Conservation (phyloP, 2,329 filamentous ascomycete species). For the Escovopsis weberi region DNA sequence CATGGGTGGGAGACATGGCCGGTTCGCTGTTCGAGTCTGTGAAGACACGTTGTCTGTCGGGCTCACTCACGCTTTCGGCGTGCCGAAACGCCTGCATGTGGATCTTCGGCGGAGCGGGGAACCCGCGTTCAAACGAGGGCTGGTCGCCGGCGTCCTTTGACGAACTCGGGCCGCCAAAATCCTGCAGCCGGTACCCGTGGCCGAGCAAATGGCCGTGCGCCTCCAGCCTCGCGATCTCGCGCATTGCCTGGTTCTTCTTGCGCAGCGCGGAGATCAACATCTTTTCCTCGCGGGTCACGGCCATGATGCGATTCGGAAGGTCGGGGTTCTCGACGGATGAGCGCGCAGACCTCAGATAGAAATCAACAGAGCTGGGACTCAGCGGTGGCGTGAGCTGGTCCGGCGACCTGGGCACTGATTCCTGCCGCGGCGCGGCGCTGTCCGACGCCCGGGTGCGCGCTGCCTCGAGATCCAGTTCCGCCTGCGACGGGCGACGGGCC, state of each 20-base stretch:
- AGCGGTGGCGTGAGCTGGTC: constrained; percentile 34
- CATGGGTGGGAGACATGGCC: background rate
- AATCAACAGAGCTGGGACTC: constrained; percentile 37
- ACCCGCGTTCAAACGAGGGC: constrained; percentile 18
- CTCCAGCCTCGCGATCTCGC: constrained; percentile 20
- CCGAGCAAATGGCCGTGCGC: background rate
- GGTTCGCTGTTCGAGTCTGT: background rate
- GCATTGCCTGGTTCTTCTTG: constrained; percentile 41
- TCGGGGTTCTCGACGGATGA: constrained; percentile 21
- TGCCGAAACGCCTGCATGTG: background rate
- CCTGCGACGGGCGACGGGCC: constrained; percentile 10
- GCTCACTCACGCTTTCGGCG: constrained; percentile 11
- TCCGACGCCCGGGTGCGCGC: constrained; percentile 1
- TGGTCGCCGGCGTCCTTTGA: constrained; percentile 18
- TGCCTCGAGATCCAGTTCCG: constrained; percentile 11
- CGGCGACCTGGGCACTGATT: constrained; percentile 14
- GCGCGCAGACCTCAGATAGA: constrained; percentile 24
- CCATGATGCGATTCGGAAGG: constrained; percentile 33
- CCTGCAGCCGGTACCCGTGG: no score
- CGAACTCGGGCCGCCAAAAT: constrained; percentile 11
- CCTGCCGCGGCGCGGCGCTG: constrained; percentile 4
- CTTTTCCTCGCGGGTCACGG: constrained; percentile 43
- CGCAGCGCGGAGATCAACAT: constrained; percentile 42
- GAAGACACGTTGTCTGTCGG: background rate
- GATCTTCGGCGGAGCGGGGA: constrained; percentile 19